Conservation (phyloP, 2,329 filamentous ascomycete genomes). For the Fusarium subglutinans region DNA sequence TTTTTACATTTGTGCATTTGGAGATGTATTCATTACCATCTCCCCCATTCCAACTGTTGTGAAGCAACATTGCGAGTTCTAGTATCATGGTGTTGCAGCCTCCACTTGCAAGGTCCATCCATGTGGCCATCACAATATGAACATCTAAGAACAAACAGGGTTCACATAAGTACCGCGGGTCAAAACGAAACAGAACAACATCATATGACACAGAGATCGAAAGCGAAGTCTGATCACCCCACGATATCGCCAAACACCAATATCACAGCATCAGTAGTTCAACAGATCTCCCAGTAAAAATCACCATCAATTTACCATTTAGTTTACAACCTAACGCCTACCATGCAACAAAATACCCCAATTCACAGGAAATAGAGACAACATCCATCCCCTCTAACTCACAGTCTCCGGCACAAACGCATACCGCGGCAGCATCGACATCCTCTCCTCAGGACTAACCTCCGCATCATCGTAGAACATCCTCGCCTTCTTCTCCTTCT, state of each 20-base stretch:
- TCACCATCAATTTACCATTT: slow-evolving; percentile 37
- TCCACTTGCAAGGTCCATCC: neutral
- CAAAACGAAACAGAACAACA: neutral
- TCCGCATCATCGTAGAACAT: slow-evolving; percentile 86
- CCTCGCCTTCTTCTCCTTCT: slow-evolving; percentile 73
- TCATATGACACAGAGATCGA: fast-evolving
- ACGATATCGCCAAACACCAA: neutral
- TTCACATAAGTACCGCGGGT: neutral
- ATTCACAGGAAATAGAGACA: neutral
- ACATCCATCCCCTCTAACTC: slow-evolving; percentile 20
- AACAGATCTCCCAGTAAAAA: slow-evolving; percentile 13
- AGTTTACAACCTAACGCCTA: slow-evolving; percentile 43
- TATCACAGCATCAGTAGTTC: neutral
- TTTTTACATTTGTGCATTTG: fast-evolving
- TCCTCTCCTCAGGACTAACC: slow-evolving; percentile 87
- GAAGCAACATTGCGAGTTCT: too few relatives aligned
- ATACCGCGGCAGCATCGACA: slow-evolving; percentile 82
- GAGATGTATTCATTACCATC: fast-evolving
- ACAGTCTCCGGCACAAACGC: slow-evolving; percentile 58
- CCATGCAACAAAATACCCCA: slow-evolving; percentile 36
- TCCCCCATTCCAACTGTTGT: fast-evolving
- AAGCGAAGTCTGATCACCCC: fast-evolving
- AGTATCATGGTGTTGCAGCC: fast-evolving
- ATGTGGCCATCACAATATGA: neutral
- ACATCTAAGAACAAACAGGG: neutral